A percentile compares a stretch with the other conserved stretches of the same genome.
These are phyloP conservation scores for Penicillium sp. DNA, from an alignment of 2,329 filamentous ascomycete species.

Conservation along the genomic window DNA sequence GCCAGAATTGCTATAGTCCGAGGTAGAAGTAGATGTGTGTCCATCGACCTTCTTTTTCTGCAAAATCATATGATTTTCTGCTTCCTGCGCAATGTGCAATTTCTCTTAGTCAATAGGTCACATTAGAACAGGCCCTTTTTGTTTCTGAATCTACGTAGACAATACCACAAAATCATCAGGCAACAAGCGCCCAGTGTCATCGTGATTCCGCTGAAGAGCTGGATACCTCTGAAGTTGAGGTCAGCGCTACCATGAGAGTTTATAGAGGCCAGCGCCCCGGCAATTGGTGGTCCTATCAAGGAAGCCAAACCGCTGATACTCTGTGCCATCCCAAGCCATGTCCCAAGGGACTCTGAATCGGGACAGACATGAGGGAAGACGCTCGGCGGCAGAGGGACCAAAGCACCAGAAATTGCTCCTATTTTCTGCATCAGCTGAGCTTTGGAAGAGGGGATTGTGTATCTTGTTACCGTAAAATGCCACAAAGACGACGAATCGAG, in stretches of 20 bases:
- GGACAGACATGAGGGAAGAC: conserved; percentile 54
- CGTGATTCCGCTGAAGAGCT: conserved; percentile 47
- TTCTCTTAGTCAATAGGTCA: neutral
- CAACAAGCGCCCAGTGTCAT: conserved; percentile 42
- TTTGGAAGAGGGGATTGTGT: neutral
- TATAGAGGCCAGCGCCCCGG: conserved; percentile 47
- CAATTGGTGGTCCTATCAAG: conserved; percentile 52
- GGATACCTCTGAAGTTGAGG: conserved; percentile 45
- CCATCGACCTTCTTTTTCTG: neutral
- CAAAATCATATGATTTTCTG: neutral
- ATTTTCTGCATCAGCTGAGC: neutral
- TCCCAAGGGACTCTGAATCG: conserved; percentile 48
- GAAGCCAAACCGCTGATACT: conserved; percentile 50
- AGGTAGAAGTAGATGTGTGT: too few species aligned
- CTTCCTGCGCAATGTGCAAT: neutral
- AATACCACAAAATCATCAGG: conserved; percentile 27
- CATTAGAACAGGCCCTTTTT: conserved; percentile 22
- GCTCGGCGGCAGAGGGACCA: conserved; percentile 65
- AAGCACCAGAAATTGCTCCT: conserved; percentile 59
- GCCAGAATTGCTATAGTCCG: too few species aligned
- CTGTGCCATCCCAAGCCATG: conserved; percentile 54
- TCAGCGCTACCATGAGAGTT: conserved; percentile 28
- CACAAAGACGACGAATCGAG: conserved; percentile 59
- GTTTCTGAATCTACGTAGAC: conserved; percentile 16
- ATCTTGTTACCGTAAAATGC: conserved; percentile 53